Evolutionary conservation across 2,329 filamentous ascomycete genomes (phyloP), one percentile per base, ranked within the genome.

Genomic region (Metarhizium sp.): DNA sequence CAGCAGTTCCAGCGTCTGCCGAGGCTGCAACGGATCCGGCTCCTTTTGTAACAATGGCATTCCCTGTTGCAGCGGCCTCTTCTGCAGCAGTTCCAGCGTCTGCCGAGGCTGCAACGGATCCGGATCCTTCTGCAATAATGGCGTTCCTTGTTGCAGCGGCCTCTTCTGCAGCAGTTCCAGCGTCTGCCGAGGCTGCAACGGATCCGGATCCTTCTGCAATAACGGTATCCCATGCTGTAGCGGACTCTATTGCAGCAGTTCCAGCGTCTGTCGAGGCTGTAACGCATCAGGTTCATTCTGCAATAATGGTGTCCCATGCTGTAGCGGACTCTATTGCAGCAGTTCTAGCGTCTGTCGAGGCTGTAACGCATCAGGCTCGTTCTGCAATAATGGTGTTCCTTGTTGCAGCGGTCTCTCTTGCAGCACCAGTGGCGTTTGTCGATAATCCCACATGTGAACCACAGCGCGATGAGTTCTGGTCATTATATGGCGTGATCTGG

Each of bases 21-120:
- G 32, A 3, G 51, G 46, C 30, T 57, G 55, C 45, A 55, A 55
- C 18, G 48, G 47, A 13, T 20, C 32, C 51, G 52, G 57, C 36
- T 50, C 54, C 5, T 58, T 58, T n/a, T n/a, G n/a, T n/a, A 56
- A 54, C 45, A 53, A 52, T n/a, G 58, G 55, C 36, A 49, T 57
- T 3, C 58, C 58, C 2, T 59, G 55, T 48, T 59, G 58, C 55
- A 38, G 2, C 29, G 34, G 34, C 20, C 25, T 47, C 10, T 59
- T 34, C 38, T 59, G 58, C 56, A 57, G 54, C 48, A 55, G 34
- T 46, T 48, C 40, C 18, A 30, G 20, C 18, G 13, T 57, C 16
- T 57, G 55, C 10, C 48, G 32, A 3, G 51, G 46, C 30, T 57
- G 55, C 45, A 55, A 55, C 18, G 48, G 47, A 13, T 20, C 32